A percentile compares a stretch with the other conserved stretches of the same genome.
phyloP scores from a whole-genome alignment of 225 moss, liverwort and hornwort genomes.

The Anthoceros angustus region DNA sequence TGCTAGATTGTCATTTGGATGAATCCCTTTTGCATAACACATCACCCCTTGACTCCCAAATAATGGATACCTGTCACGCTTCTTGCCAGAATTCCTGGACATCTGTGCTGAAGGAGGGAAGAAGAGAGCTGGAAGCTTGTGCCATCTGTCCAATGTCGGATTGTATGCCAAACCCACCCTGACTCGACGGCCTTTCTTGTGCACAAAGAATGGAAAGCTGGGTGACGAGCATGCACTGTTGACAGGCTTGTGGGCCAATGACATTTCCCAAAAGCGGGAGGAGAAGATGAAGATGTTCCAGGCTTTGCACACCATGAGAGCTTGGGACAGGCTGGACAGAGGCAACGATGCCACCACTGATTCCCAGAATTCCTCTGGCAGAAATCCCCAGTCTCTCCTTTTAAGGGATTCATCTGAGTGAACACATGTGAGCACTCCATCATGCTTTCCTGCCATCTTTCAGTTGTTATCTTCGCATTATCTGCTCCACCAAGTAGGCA shows the following conservation, averaged over 20 bases:
- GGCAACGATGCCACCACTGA: background rate
- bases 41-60: constrained; percentile 3
- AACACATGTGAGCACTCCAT: background rate
- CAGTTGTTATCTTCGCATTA: background rate
- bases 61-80: constrained; percentile 4
- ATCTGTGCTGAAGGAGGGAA: background rate
- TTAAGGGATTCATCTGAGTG: background rate
- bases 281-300: constrained; percentile 1
- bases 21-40: background rate
- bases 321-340: background rate
- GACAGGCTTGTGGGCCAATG: background rate
- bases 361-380: constrained; percentile 1
- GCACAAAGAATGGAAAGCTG: constrained; percentile 3
- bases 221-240: background rate
- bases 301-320: background rate
- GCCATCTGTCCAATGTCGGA: background rate
- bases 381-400: background rate
- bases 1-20: background rate
- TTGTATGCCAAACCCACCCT: background rate
- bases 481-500: no score
- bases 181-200: background rate
- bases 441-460: background rate
- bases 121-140: constrained; percentile 1
- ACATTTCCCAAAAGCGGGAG: constrained; percentile 3
- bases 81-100: background rate